phyloP scores from a whole-genome alignment of 768 basidiomycete genomes.

The Rhodotorula diobovata region DNA sequence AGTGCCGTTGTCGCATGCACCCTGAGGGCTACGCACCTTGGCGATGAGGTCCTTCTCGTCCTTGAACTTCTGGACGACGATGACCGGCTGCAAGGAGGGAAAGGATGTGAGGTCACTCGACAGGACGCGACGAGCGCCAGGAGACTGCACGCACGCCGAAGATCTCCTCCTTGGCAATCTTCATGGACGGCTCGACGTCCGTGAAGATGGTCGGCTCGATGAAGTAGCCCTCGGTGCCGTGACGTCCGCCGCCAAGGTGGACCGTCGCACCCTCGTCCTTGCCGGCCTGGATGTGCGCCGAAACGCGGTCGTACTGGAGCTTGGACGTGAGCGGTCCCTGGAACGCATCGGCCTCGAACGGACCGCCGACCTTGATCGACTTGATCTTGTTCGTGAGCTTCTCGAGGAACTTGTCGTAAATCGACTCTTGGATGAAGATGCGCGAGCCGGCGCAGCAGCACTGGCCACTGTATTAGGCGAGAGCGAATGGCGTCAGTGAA shows the following conservation, averaged over 20 bases:
- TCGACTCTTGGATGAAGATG: conserved; percentile 69
- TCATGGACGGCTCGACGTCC: conserved; percentile 63
- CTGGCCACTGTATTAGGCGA: conserved; percentile 54
- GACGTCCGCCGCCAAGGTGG: conserved; percentile 60
- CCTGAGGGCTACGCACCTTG: not conserved
- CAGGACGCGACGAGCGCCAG: not conserved
- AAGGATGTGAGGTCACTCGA: not conserved
- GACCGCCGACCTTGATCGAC: conserved; percentile 60
- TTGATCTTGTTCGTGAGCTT: conserved; percentile 58
- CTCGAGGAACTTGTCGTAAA: conserved; percentile 72
- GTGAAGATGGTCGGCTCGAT: conserved; percentile 55
- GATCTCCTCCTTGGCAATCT: conserved; percentile 57
- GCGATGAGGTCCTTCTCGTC: not conserved
- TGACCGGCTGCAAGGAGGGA: conserved; percentile 55
- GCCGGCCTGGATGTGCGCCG: conserved; percentile 72
- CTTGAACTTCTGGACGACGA: conserved; percentile 68
- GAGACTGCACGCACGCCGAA: conserved; percentile 42
- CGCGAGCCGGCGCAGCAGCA: conserved; percentile 75
- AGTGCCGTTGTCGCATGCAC: too few species aligned
- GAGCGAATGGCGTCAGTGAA: not conserved
- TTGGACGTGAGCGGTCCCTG: conserved; percentile 77
- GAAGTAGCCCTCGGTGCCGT: conserved; percentile 64
- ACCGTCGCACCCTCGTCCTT: conserved; percentile 66
- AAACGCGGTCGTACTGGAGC: conserved; percentile 64
- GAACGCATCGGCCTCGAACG: conserved; percentile 58